phyloP scores from a whole-genome alignment of 2,329 filamentous ascomycete species.

The Colletotrichum sp. region DNA sequence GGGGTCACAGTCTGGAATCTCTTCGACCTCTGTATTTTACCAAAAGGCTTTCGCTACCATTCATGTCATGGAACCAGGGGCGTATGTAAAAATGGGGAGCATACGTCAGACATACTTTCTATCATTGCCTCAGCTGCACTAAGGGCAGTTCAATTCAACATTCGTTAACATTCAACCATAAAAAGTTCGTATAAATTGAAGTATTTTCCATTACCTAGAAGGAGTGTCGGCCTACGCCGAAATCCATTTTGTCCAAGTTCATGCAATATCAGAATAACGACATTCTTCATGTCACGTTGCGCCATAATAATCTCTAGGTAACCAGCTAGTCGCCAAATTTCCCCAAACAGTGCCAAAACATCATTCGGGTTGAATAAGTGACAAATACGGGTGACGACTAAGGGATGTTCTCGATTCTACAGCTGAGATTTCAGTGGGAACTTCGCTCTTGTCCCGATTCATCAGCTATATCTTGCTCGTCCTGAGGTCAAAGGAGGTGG shows the following conservation, averaged over 20 bases:
- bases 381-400: rapidly evolving
- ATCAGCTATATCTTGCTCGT: background rate
- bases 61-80: background rate
- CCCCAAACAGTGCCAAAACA: rapidly evolving
- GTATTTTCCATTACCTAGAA: background rate
- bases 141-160: background rate
- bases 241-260: background rate
- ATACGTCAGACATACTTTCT: background rate
- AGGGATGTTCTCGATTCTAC: background rate
- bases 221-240: background rate
- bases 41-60: background rate
- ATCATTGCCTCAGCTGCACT: background rate
- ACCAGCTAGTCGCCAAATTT: rapidly evolving
- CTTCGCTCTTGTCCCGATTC: background rate
- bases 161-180: background rate
- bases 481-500: background rate
- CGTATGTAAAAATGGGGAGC: background rate
- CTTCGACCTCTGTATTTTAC: background rate
- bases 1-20: background rate
- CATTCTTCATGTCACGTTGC: no score
- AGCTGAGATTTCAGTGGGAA: rapidly evolving
- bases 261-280: no score
- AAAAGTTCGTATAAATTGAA: background rate
- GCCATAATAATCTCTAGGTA: rapidly evolving
- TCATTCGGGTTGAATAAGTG: background rate